Conservation (phyloP, 2,329 filamentous ascomycete genomes). For the Helotiales sp. region DNA sequence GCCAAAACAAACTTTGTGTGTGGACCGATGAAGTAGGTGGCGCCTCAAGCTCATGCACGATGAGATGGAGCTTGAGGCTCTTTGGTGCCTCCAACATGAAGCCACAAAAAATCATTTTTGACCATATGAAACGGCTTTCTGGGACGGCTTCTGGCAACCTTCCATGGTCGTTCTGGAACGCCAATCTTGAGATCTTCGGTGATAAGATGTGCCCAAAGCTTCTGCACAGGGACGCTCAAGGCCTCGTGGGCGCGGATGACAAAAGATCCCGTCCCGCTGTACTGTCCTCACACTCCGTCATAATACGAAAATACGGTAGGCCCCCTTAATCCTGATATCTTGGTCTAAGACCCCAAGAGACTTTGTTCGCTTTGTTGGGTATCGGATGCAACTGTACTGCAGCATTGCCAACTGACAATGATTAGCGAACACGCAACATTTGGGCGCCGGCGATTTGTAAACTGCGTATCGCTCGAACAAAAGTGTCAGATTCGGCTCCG, state of each 20-base stretch:
- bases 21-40: slow-evolving; percentile 29
- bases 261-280: slow-evolving; percentile 9
- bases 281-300: neutral
- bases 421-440: neutral
- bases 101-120: neutral
- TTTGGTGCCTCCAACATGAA: neutral
- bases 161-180: slow-evolving; percentile 26
- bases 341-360: neutral
- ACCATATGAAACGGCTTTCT: neutral
- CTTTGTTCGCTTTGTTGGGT: neutral
- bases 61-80: neutral
- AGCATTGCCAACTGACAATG: slow-evolving; percentile 8
- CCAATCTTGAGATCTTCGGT: slow-evolving; percentile 3
- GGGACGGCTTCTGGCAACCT: slow-evolving; percentile 5
- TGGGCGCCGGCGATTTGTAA: slow-evolving; percentile 13
- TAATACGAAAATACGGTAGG: slow-evolving; percentile 2
- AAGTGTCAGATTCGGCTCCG: neutral
- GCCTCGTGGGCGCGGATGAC: slow-evolving; percentile 9
- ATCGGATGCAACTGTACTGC: neutral
- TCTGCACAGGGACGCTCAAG: slow-evolving; percentile 5
- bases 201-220: slow-evolving; percentile 33
- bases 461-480: neutral
- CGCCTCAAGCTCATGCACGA: neutral
- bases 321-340: slow-evolving; percentile 3
- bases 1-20: neutral